Percentiles rank a stretch among this genome's conserved stretches.
phyloP scores from a whole-genome alignment of 106 monocot species.

The Allium cepa region DNA sequence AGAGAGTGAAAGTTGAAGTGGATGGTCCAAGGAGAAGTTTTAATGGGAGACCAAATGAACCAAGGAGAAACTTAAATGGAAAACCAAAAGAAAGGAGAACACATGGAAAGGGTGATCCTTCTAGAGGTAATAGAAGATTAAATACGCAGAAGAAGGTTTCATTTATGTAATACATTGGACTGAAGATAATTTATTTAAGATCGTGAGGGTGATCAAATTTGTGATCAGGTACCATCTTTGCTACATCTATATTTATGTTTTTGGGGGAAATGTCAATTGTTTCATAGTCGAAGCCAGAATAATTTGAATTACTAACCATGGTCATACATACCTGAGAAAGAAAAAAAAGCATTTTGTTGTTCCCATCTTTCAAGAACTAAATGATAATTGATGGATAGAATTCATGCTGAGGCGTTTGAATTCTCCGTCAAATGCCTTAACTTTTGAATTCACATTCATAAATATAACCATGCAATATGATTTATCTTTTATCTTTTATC shows the following conservation, averaged over 20 bases:
- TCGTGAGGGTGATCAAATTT: not conserved
- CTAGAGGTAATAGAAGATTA: not conserved
- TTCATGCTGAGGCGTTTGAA: no score
- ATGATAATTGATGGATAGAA: no score
- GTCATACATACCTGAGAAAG: no score
- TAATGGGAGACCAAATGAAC: not conserved
- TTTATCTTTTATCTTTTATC: no score
- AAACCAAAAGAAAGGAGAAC: not conserved
- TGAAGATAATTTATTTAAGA: not conserved
- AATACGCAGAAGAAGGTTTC: not conserved
- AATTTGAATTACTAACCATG: not conserved
- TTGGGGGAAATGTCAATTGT: not conserved
- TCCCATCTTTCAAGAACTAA: no score
- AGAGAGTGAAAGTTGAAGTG: not conserved
- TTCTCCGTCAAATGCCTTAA: no score
- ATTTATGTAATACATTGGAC: not conserved
- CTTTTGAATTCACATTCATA: no score
- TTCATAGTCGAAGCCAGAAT: not conserved
- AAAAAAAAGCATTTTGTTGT: no score
- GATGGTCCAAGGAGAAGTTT: not conserved
- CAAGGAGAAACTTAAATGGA: not conserved
- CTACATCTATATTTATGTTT: constrained; percentile 2
- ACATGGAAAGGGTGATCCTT: not conserved
- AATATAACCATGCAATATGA: no score
- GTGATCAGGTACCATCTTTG: not conserved